Evolutionary conservation across 2,329 filamentous ascomycete species (phyloP).

Genomic region (Epichloe scottii): DNA sequence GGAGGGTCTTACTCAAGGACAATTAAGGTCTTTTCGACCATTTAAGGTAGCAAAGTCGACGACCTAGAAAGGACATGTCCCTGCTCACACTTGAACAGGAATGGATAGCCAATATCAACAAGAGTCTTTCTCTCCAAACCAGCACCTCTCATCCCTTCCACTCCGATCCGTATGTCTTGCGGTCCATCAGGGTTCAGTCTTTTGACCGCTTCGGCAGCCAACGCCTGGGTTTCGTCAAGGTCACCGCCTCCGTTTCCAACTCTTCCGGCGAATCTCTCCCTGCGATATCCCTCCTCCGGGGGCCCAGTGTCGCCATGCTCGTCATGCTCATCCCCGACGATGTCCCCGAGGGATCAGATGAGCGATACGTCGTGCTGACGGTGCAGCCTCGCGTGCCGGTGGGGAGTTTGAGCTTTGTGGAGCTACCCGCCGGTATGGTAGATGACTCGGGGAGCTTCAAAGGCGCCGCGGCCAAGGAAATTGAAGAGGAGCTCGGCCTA

Average conservation of each 20-base stretch:
- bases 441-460: slow-evolving; percentile 40
- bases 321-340: slow-evolving; percentile 44
- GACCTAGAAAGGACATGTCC: neutral
- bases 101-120: slow-evolving; percentile 35
- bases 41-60: slow-evolving; percentile 26
- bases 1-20: slow-evolving; percentile 25
- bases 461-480: slow-evolving; percentile 46
- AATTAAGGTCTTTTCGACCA: slow-evolving; percentile 31
- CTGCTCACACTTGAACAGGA: slow-evolving; percentile 18
- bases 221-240: slow-evolving; percentile 45
- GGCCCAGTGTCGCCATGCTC: slow-evolving; percentile 48
- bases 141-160: slow-evolving; percentile 38
- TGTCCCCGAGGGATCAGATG: slow-evolving; percentile 21
- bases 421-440: slow-evolving; percentile 48
- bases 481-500: slow-evolving; percentile 46
- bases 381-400: slow-evolving; percentile 46
- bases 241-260: slow-evolving; percentile 37
- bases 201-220: slow-evolving; percentile 36
- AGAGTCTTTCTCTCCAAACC: slow-evolving; percentile 33
- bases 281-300: slow-evolving; percentile 43
- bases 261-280: slow-evolving; percentile 35
- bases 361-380: slow-evolving; percentile 45
- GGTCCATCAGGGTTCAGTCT: slow-evolving; percentile 37
- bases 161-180: slow-evolving; percentile 38
- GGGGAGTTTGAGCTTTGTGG: slow-evolving; percentile 40